Conservation (phyloP, 148 eudicot species). For the Mesembryanthemum crystallinum region DNA sequence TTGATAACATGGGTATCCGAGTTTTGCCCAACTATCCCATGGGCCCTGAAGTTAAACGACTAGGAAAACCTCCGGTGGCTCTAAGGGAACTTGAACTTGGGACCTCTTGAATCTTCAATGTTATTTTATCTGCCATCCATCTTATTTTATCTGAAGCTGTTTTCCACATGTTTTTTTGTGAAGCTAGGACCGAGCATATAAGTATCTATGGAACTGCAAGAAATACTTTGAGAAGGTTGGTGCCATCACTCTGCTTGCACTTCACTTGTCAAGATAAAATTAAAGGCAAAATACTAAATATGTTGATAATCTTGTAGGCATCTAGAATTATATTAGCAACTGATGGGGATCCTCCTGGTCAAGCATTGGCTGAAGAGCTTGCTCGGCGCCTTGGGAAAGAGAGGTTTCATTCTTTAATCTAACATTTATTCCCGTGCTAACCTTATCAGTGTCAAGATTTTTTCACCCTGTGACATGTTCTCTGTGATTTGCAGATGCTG, state of each 20-base stretch:
- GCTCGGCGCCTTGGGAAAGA: conserved; percentile 96
- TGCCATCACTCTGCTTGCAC: neutral
- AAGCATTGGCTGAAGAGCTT: conserved; percentile 96
- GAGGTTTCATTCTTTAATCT: conserved; percentile 42
- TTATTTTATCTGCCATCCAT: neutral
- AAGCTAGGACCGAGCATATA: conserved; percentile 38
- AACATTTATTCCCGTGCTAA: neutral
- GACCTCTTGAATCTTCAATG: no score
- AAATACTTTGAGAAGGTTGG: conserved; percentile 46
- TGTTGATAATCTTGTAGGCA: conserved; percentile 46
- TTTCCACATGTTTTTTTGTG: conserved; percentile 31
- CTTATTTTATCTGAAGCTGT: conserved; percentile 1
- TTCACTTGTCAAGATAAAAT: conserved; percentile 3
- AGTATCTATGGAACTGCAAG: no score
- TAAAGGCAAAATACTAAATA: neutral
- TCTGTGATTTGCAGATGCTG: conserved; percentile 63
- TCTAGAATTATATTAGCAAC: conserved; percentile 95
- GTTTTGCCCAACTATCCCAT: no score
- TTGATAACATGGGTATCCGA: no score
- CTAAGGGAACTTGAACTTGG: no score
- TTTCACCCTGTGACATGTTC: neutral
- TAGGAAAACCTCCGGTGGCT: no score
- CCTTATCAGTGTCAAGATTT: conserved; percentile 7
- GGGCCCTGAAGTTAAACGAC: no score
- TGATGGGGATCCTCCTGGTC: conserved; percentile 87